phyloP scores from a whole-genome alignment of 257 asterid species.

The Avicennia marina region DNA sequence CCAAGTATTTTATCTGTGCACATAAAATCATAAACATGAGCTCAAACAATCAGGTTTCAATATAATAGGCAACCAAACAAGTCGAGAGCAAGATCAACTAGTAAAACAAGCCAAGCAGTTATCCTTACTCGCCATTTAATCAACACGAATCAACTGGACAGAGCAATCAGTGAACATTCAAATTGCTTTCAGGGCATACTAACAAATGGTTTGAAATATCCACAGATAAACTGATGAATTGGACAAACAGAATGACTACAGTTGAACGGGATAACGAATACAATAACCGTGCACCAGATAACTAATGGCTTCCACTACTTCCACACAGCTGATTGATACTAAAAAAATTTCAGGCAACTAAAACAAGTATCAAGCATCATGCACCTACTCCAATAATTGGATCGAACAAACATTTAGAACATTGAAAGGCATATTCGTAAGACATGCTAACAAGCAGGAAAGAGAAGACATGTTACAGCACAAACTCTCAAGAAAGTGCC shows the following conservation, averaged over 20 bases:
- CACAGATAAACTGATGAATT: not conserved
- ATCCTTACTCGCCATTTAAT: not conserved
- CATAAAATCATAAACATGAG: conserved; percentile 20
- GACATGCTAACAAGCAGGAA: too few relatives aligned
- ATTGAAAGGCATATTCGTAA: not conserved
- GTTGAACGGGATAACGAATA: not conserved
- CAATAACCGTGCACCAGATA: not conserved
- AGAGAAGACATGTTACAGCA: too few relatives aligned
- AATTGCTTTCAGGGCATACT: not conserved
- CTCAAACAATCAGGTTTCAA: conserved; percentile 1
- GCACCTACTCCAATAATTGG: not conserved
- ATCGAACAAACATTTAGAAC: not conserved
- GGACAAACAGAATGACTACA: not conserved
- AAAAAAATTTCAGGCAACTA: not conserved
- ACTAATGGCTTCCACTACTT: not conserved
- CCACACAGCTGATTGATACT: not conserved
- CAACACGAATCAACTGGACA: not conserved
- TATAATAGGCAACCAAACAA: not conserved
- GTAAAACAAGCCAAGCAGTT: not conserved
- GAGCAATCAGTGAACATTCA: not conserved
- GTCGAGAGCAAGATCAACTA: not conserved
- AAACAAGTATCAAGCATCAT: not conserved
- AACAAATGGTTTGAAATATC: not conserved
- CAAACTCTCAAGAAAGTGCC: too few relatives aligned
- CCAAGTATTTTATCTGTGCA: conserved; percentile 77